Percentiles rank a stretch among this genome's conserved stretches.
These are phyloP conservation scores for Basidiobolus meristosporus DNA, from an alignment of 371 early-diverging fungal species.

Conservation along the genomic window DNA sequence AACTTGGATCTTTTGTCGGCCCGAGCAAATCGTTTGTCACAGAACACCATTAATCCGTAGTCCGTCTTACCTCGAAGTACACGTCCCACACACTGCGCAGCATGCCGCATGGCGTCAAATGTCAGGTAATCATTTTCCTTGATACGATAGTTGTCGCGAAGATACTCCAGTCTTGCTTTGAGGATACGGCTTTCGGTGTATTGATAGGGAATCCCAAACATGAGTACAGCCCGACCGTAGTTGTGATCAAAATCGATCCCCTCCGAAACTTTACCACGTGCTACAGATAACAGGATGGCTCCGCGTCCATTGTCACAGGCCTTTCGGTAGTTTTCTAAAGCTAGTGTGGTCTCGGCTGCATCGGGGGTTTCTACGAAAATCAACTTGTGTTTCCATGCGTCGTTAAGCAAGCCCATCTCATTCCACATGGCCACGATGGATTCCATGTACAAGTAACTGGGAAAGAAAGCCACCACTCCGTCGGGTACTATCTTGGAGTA, in stretches of 20 bases:
- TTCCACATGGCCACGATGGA: slow-evolving; percentile 97
- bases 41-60: slow-evolving; percentile 99
- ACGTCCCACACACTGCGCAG: slow-evolving; percentile 98
- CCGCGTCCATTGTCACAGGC: slow-evolving; percentile 99
- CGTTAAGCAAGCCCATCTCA: slow-evolving; percentile 86
- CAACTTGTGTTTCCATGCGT: slow-evolving; percentile 92
- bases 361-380: slow-evolving; percentile 99
- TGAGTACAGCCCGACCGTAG: slow-evolving; percentile 95
- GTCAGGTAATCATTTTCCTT: slow-evolving; percentile 97
- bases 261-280: slow-evolving; percentile 98
- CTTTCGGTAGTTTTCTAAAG: slow-evolving; percentile 86
- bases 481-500: slow-evolving; percentile 92
- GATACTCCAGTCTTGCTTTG: slow-evolving; percentile 85
- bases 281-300: slow-evolving; percentile 96
- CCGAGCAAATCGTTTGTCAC: slow-evolving; percentile 93
- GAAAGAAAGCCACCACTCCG: slow-evolving; percentile 98
- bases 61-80: slow-evolving; percentile 97
- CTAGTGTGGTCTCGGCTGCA: slow-evolving; percentile 93
- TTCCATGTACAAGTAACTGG: slow-evolving; percentile 98
- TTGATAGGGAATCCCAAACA: slow-evolving; percentile 99
- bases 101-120: slow-evolving; percentile 99
- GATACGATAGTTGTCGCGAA: slow-evolving; percentile 83
- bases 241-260: slow-evolving; percentile 99
- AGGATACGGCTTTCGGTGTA: slow-evolving; percentile 94
- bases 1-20: slow-evolving; percentile 91